Conservation (phyloP, 2,329 filamentous ascomycete species). For the Ascochyta lentis region DNA sequence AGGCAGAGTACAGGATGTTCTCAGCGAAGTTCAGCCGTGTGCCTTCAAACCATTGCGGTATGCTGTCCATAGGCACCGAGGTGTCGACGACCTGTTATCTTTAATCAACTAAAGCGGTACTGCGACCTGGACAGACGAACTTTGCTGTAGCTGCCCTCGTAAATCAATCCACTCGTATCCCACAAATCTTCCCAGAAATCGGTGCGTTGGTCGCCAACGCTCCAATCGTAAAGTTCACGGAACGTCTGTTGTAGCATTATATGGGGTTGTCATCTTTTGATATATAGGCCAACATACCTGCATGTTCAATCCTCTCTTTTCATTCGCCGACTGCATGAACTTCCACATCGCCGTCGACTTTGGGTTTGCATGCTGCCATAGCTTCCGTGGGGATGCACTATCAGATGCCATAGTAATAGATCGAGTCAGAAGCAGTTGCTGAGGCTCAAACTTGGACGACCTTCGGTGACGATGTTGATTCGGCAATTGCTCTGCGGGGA, state of each 20-base stretch:
- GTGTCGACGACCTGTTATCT: conserved; percentile 68
- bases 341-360: conserved; percentile 53
- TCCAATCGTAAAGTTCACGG: conserved; percentile 73
- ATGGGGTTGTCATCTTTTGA: not conserved
- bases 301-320: conserved; percentile 62
- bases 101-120: not conserved
- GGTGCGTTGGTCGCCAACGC: conserved; percentile 61
- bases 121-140: conserved; percentile 10
- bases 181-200: conserved; percentile 52
- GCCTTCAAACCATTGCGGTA: conserved; percentile 80
- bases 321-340: conserved; percentile 66
- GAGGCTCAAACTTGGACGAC: not conserved
- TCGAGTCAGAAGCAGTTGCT: not conserved
- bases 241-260: conserved; percentile 61
- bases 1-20: conserved; percentile 72
- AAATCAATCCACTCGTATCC: conserved; percentile 36
- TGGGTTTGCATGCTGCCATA: conserved; percentile 56
- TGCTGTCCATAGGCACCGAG: conserved; percentile 69
- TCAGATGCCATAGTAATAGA: not conserved
- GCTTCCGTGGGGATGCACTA: conserved; percentile 48
- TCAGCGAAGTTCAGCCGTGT: conserved; percentile 79
- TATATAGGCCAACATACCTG: conserved; percentile 54
- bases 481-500: conserved; percentile 9
- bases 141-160: conserved; percentile 38
- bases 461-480: not conserved